These are phyloP conservation scores for Ascochyta lentis DNA, from an alignment of 2,329 filamentous ascomycete genomes.

Conservation along the genomic window DNA sequence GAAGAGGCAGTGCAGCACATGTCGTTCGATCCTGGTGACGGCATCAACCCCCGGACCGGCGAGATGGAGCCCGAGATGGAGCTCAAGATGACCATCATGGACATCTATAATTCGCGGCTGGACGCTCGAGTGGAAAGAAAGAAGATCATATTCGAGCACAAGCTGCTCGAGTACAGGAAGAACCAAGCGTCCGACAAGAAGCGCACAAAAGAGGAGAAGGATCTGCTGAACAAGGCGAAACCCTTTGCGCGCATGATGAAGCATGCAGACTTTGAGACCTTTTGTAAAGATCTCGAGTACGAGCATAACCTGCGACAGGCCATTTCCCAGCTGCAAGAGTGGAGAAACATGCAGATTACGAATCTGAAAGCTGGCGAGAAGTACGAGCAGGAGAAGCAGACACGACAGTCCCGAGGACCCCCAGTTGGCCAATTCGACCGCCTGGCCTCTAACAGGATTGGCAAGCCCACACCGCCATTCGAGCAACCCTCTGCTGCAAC, in stretches of 20 bases:
- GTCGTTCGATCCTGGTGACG: conserved; percentile 96
- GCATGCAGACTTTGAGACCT: conserved; percentile 83
- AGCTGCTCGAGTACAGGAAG: conserved; percentile 89
- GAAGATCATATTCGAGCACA: conserved; percentile 95
- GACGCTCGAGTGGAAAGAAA: conserved; percentile 93
- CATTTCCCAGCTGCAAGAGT: conserved; percentile 90
- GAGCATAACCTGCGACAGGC: conserved; percentile 91
- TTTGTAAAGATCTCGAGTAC: conserved; percentile 84
- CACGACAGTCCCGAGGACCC: conserved; percentile 68
- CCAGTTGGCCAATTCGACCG: conserved; percentile 85
- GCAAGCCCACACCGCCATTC: conserved; percentile 66
- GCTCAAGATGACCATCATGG: conserved; percentile 96
- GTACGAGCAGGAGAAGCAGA: conserved; percentile 87
- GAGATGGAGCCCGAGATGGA: conserved; percentile 96
- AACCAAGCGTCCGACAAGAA: conserved; percentile 92
- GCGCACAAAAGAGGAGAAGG: conserved; percentile 91
- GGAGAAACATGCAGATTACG: conserved; percentile 83
- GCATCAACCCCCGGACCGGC: conserved; percentile 81
- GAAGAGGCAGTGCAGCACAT: conserved; percentile 98
- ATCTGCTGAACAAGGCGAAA: conserved; percentile 90
- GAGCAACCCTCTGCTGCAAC: conserved; percentile 79
- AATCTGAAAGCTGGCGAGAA: conserved; percentile 87
- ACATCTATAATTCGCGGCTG: conserved; percentile 93
- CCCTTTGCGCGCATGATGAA: conserved; percentile 98
- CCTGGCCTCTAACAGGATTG: conserved; percentile 73